Base-by-base conservation (phyloP, 306 rosid genomes). In the Castanopsis chinensis region DNA sequence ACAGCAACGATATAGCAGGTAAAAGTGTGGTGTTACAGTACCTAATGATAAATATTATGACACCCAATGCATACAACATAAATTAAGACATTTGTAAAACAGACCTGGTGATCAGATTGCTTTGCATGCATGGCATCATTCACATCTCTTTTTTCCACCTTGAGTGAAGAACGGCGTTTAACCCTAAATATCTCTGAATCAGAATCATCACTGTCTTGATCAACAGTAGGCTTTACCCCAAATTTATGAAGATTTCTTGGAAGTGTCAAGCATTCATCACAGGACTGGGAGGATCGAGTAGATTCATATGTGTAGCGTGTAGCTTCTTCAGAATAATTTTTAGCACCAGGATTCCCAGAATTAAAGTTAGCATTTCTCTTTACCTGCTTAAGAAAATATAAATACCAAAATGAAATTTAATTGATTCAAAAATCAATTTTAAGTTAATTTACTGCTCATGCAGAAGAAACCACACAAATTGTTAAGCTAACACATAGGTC, bases 141-240 rank as follows among this genome's bases (percentile, higher is more conserved):
- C 60, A 73, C 13, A 73, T 73, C 86, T 82, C 90, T 89, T 85
- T 80, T 96, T 75, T 90, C 92, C 64, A 90, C 87, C 89, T 86
- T 91, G 82, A 87, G 87, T 43, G 96, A 82, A 21, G 98, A 84
- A 68, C 94, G 96, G n/a, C 99, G 94, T 83, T 96, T 96, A 78
- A 90, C 98, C 86, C 98, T 85, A 83, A 96, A 96, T 70, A 86
- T 89, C 80, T 88, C 94, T 3, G 92, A 84, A 82, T 96, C 99
- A 35, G 98, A 96, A 85, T 87, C 92, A 75, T 91, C 96, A 81
- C 92, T 86, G 71, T 87, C 91, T 1, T 83, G 84, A 76, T 90
- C 89, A 32, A 72, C 82, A 55, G 75, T 17, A 59, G 86, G 89
- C 72, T 78, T 84, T 54, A 64, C 76, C 81, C 80, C 86, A 30